phyloP scores from a whole-genome alignment of 2,329 filamentous ascomycete species.

The Penicillium sp. region DNA sequence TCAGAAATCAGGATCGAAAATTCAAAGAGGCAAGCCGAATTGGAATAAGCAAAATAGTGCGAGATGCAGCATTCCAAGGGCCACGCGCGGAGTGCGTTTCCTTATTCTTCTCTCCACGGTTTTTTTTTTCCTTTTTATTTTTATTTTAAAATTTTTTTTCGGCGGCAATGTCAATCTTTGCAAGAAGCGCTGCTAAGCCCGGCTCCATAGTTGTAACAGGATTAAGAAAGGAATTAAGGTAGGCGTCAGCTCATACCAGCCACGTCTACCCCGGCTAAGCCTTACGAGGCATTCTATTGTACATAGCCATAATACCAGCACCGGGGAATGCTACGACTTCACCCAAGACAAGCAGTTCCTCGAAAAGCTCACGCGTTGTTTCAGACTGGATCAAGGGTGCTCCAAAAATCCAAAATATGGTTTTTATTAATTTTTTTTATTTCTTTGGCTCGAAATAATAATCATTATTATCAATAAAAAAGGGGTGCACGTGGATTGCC shows the following conservation, averaged over 20 bases:
- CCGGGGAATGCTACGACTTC: constrained; percentile 16
- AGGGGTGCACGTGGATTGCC: constrained; percentile 19
- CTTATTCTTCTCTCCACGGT: constrained; percentile 6
- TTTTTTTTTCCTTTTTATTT: not conserved
- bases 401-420: not conserved
- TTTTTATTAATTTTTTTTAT: too few species aligned
- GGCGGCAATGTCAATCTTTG: constrained; percentile 8
- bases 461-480: not conserved
- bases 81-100: constrained; percentile 18
- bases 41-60: not conserved
- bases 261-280: constrained; percentile 11
- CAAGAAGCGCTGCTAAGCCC: not conserved
- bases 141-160: too few species aligned
- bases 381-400: constrained; percentile 15
- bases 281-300: constrained; percentile 12
- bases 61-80: constrained; percentile 14
- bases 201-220: not conserved
- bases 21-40: not conserved
- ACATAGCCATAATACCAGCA: constrained; percentile 16
- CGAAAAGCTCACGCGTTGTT: constrained; percentile 12
- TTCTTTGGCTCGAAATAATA: too few species aligned
- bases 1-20: constrained; percentile 1
- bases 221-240: not conserved
- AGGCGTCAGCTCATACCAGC: constrained; percentile 20
- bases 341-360: constrained; percentile 8